Conservation (phyloP, 768 basidiomycete genomes). For the Dioszegia crocea region DNA sequence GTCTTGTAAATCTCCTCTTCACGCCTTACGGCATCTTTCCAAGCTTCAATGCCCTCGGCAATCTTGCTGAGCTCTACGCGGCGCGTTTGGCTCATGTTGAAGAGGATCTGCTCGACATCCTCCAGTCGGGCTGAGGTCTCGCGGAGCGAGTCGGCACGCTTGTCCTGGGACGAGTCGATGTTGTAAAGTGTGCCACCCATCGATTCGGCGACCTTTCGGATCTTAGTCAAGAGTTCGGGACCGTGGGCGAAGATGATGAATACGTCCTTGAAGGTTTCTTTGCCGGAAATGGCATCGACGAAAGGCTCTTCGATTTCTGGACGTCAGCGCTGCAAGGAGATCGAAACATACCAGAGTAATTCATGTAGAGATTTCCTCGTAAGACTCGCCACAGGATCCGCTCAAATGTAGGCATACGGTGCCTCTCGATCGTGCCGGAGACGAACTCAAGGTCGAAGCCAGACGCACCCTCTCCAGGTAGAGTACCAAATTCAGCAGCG, state of each 20-base stretch:
- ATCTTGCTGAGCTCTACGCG: constrained; percentile 76
- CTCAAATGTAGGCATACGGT: constrained; percentile 87
- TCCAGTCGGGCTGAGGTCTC: constrained; percentile 85
- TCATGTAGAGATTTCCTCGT: constrained; percentile 98
- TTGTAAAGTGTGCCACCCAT: constrained; percentile 97
- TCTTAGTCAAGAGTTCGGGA: constrained; percentile 84
- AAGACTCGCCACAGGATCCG: constrained; percentile 97
- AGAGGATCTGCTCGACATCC: constrained; percentile 80
- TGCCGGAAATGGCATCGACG: constrained; percentile 74
- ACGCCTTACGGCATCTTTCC: constrained; percentile 90
- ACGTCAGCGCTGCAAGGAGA: constrained; percentile 10
- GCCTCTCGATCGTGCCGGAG: constrained; percentile 90
- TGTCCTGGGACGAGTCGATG: constrained; percentile 90
- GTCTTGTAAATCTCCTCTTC: constrained; percentile 97
- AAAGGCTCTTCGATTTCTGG: constrained; percentile 86
- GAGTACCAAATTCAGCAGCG: constrained; percentile 63
- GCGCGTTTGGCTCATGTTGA: constrained; percentile 79
- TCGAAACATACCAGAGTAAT: constrained; percentile 53
- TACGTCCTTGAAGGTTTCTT: constrained; percentile 90
- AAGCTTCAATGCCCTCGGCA: constrained; percentile 76
- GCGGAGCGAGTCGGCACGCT: constrained; percentile 79
- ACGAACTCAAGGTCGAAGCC: constrained; percentile 91
- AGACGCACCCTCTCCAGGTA: constrained; percentile 45
- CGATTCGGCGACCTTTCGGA: constrained; percentile 96
- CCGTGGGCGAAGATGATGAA: constrained; percentile 99